phyloP scores from a whole-genome alignment of 2,329 filamentous ascomycete species.

The Colletotrichum graminicola region DNA sequence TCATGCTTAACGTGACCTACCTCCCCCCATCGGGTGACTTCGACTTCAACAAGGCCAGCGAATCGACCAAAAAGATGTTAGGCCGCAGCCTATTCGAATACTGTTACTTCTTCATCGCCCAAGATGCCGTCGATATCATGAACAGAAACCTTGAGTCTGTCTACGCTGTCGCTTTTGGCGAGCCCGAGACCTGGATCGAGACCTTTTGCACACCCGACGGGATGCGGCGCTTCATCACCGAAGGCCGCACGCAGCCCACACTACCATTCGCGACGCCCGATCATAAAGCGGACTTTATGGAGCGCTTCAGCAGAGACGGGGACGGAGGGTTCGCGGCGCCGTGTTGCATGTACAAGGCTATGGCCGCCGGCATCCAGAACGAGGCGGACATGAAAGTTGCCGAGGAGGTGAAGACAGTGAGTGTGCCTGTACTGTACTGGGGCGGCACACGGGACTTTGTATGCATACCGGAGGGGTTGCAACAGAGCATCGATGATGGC shows the following conservation, averaged over 20 bases:
- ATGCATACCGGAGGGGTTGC: constrained; percentile 44
- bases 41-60: constrained; percentile 53
- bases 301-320: constrained; percentile 44
- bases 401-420: constrained; percentile 42
- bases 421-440: constrained; percentile 47
- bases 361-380: constrained; percentile 42
- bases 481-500: constrained; percentile 42
- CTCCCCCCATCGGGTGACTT: constrained; percentile 50
- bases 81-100: constrained; percentile 57
- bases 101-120: constrained; percentile 59
- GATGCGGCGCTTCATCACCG: constrained; percentile 48
- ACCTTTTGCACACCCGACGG: constrained; percentile 53
- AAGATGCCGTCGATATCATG: constrained; percentile 55
- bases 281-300: constrained; percentile 46
- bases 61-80: constrained; percentile 47
- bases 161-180: constrained; percentile 52
- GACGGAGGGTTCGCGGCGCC: constrained; percentile 48
- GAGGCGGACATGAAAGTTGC: constrained; percentile 43
- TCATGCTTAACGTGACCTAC: constrained; percentile 59
- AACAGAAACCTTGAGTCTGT: constrained; percentile 53
- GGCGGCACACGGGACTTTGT: constrained; percentile 47
- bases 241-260: constrained; percentile 44
- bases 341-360: constrained; percentile 48
- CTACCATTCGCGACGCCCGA: constrained; percentile 47
- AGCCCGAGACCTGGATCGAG: constrained; percentile 48